These are phyloP conservation scores for Picea sitchensis DNA, from an alignment of 75 land plant genomes.

Conservation along the genomic window DNA sequence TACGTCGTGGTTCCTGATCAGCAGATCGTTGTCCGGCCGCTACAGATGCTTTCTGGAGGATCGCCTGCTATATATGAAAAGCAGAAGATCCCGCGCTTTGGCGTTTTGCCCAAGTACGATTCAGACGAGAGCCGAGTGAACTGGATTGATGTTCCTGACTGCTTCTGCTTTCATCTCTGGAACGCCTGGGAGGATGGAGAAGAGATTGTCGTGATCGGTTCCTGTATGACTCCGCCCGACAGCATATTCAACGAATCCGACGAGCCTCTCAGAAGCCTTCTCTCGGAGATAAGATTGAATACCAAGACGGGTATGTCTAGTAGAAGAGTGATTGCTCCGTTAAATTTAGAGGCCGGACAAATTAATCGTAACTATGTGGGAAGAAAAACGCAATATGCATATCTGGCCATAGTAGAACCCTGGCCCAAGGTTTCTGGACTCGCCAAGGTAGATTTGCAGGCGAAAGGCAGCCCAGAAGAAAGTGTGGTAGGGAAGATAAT, in stretches of 20 bases:
- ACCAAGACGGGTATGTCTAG: slow-evolving; percentile 35
- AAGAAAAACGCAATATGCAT: slow-evolving; percentile 55
- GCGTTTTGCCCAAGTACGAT: slow-evolving; percentile 60
- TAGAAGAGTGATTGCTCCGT: slow-evolving; percentile 23
- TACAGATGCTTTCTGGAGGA: slow-evolving; percentile 71
- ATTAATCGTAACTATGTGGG: slow-evolving; percentile 68
- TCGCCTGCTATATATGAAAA: slow-evolving; percentile 77
- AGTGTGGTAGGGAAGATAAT: slow-evolving; percentile 36
- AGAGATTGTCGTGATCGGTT: slow-evolving; percentile 60
- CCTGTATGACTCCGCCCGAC: slow-evolving; percentile 63
- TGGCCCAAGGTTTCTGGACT: slow-evolving; percentile 96
- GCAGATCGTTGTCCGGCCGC: slow-evolving; percentile 78
- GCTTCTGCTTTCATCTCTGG: slow-evolving; percentile 92
- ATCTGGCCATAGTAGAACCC: slow-evolving; percentile 86
- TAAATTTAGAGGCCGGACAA: slow-evolving; percentile 91
- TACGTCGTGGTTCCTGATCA: slow-evolving; percentile 83
- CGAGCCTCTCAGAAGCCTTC: slow-evolving; percentile 15
- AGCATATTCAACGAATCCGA: slow-evolving; percentile 34
- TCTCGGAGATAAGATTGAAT: slow-evolving; percentile 51
- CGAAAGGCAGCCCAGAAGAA: background rate
- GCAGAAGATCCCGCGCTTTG: slow-evolving; percentile 66
- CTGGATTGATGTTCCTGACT: slow-evolving; percentile 88
- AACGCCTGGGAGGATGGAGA: slow-evolving; percentile 92
- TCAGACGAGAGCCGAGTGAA: slow-evolving; percentile 25
- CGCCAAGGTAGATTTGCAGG: slow-evolving; percentile 76